Evolutionary conservation across 768 basidiomycete species (phyloP), one percentile per base, ranked within the genome.

Genomic region (Boletellus ananas): DNA sequence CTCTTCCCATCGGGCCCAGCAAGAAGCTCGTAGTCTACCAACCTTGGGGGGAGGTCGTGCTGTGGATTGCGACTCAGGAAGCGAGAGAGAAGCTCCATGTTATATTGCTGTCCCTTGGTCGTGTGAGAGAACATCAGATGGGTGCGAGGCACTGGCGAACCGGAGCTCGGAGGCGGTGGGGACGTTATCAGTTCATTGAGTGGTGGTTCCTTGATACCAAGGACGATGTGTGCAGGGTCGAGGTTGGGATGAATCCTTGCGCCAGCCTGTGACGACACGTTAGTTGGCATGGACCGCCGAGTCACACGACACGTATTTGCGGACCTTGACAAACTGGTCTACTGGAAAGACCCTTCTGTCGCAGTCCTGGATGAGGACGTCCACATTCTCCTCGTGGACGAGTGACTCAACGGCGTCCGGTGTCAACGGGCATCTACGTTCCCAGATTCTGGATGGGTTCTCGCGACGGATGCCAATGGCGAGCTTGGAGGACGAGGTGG

Each of bases 121-220:
- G 93, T 94, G 64, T 94, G 93, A 27, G 88, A 92, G 76, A 96
- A 95, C 84, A 94, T 92, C 48, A 94, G 68, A 58, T 94, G 85
- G 1, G 85, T 92, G 29, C 87, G 79, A 11, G 78, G 68, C 33
- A 72, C 62, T 3, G 57, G 56, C 35, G 49, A 53, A 48, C 40
- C 49, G 49, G 52, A 34, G 23, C 36, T 47, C 14, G 29, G 65
- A 33, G 70, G 64, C 17, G 60, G 57, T 18, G 78, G 75, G 27
- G 69, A 64, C 17, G 74, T 76, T 58, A 82, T 62, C 31, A 92
- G 73, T 54, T 85, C 82, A 23, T 68, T 39, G 7, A 94, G 64
- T 9, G 87, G 86, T 0, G 86, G 81, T 65, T 96, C 94, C 60
- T 96, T 96, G 69, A 96, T 93, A 2, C 94, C 94, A 5, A 94